These are phyloP conservation scores for Leptographium wingfieldii DNA, from an alignment of 2,329 filamentous ascomycete species.

Conservation along the genomic window DNA sequence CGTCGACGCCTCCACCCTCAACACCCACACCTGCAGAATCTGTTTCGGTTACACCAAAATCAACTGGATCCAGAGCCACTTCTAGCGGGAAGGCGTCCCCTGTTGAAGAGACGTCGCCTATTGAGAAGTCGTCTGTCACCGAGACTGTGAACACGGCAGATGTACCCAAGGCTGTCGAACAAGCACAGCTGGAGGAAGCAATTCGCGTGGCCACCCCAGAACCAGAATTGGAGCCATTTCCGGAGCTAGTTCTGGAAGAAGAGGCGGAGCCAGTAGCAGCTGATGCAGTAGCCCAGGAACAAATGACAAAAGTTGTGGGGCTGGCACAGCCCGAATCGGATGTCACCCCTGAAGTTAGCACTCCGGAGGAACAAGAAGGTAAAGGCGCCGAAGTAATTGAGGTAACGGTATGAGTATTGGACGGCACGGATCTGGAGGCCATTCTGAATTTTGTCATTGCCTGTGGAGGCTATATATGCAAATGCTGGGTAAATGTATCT, in stretches of 20 bases:
- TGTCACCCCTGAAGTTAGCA: background rate
- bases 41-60: background rate
- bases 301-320: background rate
- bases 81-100: background rate
- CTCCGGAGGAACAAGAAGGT: background rate
- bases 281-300: background rate
- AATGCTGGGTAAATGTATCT: background rate
- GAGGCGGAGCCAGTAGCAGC: background rate
- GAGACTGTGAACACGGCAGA: too few relatives aligned
- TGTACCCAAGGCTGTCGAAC: background rate
- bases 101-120: too few relatives aligned
- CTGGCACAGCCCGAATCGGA: background rate
- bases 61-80: background rate
- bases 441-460: background rate
- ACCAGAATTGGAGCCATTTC: background rate
- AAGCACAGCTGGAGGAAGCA: background rate
- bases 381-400: background rate
- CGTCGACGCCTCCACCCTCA: background rate
- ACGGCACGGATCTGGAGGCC: background rate
- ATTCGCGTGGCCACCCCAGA: background rate
- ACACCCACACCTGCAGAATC: background rate
- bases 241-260: background rate
- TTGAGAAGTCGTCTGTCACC: too few relatives aligned
- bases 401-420: background rate
- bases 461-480: background rate